Conservation (phyloP, 192 early-diverging fungal species). For the Obelidium mucronatum region DNA sequence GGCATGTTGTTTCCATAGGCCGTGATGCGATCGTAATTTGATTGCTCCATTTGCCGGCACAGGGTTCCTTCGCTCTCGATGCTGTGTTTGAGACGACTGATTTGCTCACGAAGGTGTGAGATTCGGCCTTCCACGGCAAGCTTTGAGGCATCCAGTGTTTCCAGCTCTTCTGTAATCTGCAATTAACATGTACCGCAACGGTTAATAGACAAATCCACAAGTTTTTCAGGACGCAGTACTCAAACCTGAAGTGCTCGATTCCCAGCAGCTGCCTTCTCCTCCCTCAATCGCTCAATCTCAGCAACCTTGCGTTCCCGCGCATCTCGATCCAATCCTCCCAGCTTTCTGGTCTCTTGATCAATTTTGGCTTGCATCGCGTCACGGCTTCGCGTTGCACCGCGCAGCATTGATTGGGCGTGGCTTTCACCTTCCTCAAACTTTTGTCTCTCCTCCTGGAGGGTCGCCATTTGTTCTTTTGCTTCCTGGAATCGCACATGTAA, state of each 20-base stretch:
- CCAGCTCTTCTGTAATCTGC: conserved; percentile 35
- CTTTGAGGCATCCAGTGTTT: conserved; percentile 31
- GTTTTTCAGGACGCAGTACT: too few relatives aligned
- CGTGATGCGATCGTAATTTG: conserved; percentile 69
- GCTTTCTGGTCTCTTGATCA: conserved; percentile 54
- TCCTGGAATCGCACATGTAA: conserved; percentile 1
- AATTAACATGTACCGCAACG: too few relatives aligned
- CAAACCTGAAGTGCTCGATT: not conserved
- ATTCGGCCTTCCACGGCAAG: not conserved
- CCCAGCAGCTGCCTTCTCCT: conserved; percentile 39
- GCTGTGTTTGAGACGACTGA: conserved; percentile 27
- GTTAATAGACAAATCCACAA: too few relatives aligned
- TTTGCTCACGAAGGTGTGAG: not conserved
- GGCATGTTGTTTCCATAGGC: conserved; percentile 85
- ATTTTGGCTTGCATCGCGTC: conserved; percentile 45
- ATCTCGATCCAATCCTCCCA: conserved; percentile 41
- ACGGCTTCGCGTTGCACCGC: not conserved
- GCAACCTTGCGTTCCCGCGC: conserved; percentile 47
- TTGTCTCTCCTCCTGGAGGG: conserved; percentile 11
- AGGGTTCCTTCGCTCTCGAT: conserved; percentile 34
- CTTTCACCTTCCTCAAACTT: conserved; percentile 57
- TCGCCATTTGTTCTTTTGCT: not conserved
- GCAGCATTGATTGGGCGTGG: conserved; percentile 43
- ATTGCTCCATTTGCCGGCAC: conserved; percentile 61
- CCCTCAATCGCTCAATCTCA: conserved; percentile 47